Evolutionary conservation across 352 stramenopile species (phyloP), one percentile per base, ranked within the genome.

Genomic region (Globisporangium okanoganense): DNA sequence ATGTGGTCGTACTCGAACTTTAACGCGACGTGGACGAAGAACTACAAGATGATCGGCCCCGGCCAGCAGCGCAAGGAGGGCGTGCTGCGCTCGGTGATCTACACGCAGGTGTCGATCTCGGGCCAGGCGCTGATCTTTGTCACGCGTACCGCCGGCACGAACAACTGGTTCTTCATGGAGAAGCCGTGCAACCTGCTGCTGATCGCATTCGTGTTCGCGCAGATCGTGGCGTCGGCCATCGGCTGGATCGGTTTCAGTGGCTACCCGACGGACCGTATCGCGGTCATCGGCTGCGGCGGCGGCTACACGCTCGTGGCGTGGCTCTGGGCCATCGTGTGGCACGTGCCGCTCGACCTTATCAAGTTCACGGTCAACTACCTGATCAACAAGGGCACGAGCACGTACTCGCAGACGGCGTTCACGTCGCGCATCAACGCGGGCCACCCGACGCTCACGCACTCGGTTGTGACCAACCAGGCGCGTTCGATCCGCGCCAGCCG

Each of bases 101-200:
- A 90, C 67, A 73, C 76, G 62, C 80, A 90, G 57, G 80, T 90
- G 63, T 88, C 78, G 14, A 88, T 90, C 60, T 90, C 80, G 10
- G 80, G 80, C 24, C 80, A 90, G 66, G 80, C 80, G 51, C 53
- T 90, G 58, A 90, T 90, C 58, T 90, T 90, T 64, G 76, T 90
- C 27, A 90, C 80, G 35, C 80, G 80, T 69, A 88, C 80, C 13
- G 78, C 77, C 38, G 80, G 80, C 50, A 79, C 73, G 66, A 90
- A 90, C 78, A 87, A 79, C 61, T 90, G 80, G 80, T 90, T 81
- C 66, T 88, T 90, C 62, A 67, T 72, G 25, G 78, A 88, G 61
- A 79, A 80, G 62, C 80, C 80, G n/a, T 78, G 64, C 58, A 85
- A 79, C 64, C 58, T 90, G 31, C 45, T 90, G 61, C 56, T 90